Percentiles rank a stretch among this genome's conserved stretches.
phyloP scores from a whole-genome alignment of 2,329 filamentous ascomycete species.

The Colletotrichum caudatum region DNA sequence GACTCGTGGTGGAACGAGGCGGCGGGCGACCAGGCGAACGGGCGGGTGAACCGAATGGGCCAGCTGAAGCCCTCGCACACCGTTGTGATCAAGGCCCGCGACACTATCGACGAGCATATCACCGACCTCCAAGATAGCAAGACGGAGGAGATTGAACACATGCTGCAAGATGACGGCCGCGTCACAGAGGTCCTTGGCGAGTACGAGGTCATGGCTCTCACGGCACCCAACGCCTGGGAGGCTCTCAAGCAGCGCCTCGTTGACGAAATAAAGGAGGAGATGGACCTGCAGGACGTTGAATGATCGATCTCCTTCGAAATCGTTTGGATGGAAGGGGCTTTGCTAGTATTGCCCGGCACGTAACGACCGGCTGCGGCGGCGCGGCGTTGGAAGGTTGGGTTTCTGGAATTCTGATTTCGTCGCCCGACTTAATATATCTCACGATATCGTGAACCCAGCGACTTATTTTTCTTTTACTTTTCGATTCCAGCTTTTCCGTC shows the following conservation, averaged over 20 bases:
- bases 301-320: neutral
- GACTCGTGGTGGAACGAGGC: constrained; percentile 73
- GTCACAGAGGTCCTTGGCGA: neutral
- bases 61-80: constrained; percentile 72
- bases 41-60: constrained; percentile 73
- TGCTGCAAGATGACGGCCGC: constrained; percentile 49
- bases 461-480: too few species aligned
- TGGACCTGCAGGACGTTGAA: neutral
- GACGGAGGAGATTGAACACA: constrained; percentile 55
- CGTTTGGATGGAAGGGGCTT: neutral
- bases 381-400: neutral
- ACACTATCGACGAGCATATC: constrained; percentile 70
- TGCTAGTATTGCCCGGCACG: neutral
- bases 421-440: too few species aligned
- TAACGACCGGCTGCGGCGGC: neutral
- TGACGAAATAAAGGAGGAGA: constrained; percentile 8
- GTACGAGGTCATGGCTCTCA: constrained; percentile 9
- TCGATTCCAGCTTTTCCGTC: neutral
- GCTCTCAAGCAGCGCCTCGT: neutral
- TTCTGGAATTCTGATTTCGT: neutral
- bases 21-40: constrained; percentile 71
- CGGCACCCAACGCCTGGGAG: neutral
- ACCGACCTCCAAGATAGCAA: constrained; percentile 68
- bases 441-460: neutral
- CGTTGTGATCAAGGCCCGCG: constrained; percentile 65